These are phyloP conservation scores for Xylaria sp. DNA, from an alignment of 2,329 filamentous ascomycete species.

Conservation along the genomic window DNA sequence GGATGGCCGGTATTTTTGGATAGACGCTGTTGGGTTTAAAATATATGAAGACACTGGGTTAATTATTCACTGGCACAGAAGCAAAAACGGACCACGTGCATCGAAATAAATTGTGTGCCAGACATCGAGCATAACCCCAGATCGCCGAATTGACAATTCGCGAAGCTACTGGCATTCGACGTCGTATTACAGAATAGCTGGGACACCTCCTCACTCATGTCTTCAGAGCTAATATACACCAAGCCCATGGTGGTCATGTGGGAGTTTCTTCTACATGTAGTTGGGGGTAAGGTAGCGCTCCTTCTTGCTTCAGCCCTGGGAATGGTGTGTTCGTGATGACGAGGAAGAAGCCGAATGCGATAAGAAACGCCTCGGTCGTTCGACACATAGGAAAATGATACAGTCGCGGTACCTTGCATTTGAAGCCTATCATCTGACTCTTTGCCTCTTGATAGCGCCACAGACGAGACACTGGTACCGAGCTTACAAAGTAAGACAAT, in stretches of 20 bases:
- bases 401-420: constrained; percentile 26
- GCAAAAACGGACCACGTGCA: constrained; percentile 1
- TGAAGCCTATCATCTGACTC: constrained; percentile 24
- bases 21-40: constrained; percentile 25
- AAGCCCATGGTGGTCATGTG: background rate
- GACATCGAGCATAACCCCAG: constrained; percentile 14
- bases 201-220: background rate
- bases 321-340: constrained; percentile 4
- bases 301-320: background rate
- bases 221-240: too few species aligned
- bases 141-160: constrained; percentile 1
- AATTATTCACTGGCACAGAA: background rate
- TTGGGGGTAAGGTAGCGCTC: background rate
- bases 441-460: background rate
- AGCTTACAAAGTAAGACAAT: constrained; percentile 30
- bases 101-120: constrained; percentile 8
- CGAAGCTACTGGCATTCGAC: constrained; percentile 2
- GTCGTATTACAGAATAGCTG: background rate
- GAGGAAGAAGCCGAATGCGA: constrained; percentile 13
- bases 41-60: constrained; percentile 6
- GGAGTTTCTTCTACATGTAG: constrained; percentile 1
- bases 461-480: constrained; percentile 22
- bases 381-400: background rate
- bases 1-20: constrained; percentile 38
- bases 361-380: constrained; percentile 1